Evolutionary conservation across 305 asterid genomes (phyloP), one percentile per base, ranked within the genome.

Genomic region (Solanum chacoense): DNA sequence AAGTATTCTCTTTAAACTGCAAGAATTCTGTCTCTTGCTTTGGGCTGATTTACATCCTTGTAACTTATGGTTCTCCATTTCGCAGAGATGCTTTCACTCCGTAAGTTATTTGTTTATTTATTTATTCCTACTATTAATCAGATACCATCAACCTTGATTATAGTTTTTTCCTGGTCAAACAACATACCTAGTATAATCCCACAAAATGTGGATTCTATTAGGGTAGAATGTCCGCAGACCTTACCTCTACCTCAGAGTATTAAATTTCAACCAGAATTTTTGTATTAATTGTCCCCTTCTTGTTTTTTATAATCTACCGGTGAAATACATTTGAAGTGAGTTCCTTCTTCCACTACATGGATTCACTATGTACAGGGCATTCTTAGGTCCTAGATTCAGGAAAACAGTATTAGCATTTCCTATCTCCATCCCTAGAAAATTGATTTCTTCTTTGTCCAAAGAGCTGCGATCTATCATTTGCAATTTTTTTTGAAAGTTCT

Each of bases 11-110:
- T 92, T 88, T 81, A 79, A 81, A 88, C 87, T 85, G 98, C 94
- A 29, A 91, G 94, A 93, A 38, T 94, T 90, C 87, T 96, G 38
- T 97, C 94, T 91, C 84, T 92, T 88, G 88, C 90, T 85, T 88
- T 96, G 94, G 97, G 98, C 88, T 97, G 91, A 76, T 91, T 87
- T 96, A 97, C 89, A 94, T 96, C 73, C 88, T 94, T 85, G 90
- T 73, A 63, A 93, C 93, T 2, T 95, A 93, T 91, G 98, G 98
- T 80, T 93, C 98, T 87, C 98, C 99, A 26, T 96, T 95, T 90
- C 96, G 94, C 91, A 81, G 3, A 88, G 98, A 90, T 63, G 13
- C 92, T 89, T 87, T 92, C 14, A 94, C 96, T 79, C 98, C 96
- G 99, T 95, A 89, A 95, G 98, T 89, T 74, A 31, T 89, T 88